Percentiles rank a stretch among this genome's conserved stretches.
Conservation (phyloP, 495 filamentous ascomycete species). For the Daldinia loculata region DNA sequence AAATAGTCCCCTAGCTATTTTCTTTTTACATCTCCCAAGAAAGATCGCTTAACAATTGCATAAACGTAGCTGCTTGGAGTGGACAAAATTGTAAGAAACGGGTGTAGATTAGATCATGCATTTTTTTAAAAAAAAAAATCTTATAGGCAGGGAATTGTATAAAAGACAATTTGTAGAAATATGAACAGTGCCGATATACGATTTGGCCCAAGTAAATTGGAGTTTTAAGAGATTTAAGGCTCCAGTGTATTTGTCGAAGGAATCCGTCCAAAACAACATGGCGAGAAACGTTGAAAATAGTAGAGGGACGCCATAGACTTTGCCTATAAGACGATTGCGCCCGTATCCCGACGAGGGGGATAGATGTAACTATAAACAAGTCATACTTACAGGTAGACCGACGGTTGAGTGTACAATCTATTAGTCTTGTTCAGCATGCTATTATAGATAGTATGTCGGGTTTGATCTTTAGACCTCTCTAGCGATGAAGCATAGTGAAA, state of each 20-base stretch:
- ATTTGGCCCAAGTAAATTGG: too few relatives aligned
- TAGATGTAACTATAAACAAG: not conserved
- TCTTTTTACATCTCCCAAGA: not conserved
- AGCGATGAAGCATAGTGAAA: not conserved
- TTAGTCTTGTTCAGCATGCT: not conserved
- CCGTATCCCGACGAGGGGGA: not conserved
- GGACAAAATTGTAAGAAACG: not conserved
- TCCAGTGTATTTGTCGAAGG: too few relatives aligned
- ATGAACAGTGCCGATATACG: not conserved
- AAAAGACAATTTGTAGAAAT: not conserved
- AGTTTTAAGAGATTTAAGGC: too few relatives aligned
- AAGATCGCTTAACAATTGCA: not conserved
- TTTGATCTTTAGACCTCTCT: not conserved
- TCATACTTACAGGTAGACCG: not conserved
- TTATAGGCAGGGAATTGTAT: not conserved
- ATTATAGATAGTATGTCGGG: not conserved
- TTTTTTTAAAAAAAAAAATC: not conserved
- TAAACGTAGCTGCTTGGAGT: not conserved
- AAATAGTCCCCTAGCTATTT: not conserved
- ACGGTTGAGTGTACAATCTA: not conserved
- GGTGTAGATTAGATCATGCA: not conserved
- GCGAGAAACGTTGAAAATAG: not conserved
- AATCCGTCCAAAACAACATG: too few relatives aligned
- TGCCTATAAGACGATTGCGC: not conserved
- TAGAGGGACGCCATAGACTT: not conserved